These are phyloP conservation scores for Wickerhamomyces sp. DNA, from an alignment of 1,139 yeast species.

Conservation along the genomic window DNA sequence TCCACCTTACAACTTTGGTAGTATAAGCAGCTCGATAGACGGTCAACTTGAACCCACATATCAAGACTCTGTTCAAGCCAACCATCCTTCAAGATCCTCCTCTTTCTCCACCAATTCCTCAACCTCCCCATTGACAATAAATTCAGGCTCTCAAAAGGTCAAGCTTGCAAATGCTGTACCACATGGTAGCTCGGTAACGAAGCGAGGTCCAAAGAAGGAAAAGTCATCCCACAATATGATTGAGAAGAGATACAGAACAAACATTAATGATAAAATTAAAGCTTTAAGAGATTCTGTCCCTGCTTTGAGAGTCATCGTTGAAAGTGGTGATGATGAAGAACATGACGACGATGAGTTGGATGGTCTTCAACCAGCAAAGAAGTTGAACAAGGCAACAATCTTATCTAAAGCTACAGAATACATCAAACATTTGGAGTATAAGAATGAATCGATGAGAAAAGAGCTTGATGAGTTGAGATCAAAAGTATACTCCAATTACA, in stretches of 20 bases:
- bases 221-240: constrained; percentile 68
- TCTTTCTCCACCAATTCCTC: constrained; percentile 11
- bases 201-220: constrained; percentile 36
- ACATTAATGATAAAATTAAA: constrained; percentile 62
- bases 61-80: constrained; percentile 7
- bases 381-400: constrained; percentile 84
- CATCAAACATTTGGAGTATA: constrained; percentile 57
- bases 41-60: constrained; percentile 2
- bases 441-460: constrained; percentile 50
- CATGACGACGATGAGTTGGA: constrained; percentile 45
- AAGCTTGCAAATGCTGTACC: constrained; percentile 21
- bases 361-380: constrained; percentile 83
- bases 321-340: constrained; percentile 32
- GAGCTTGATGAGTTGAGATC: constrained; percentile 49
- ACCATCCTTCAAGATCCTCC: constrained; percentile 8
- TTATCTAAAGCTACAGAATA: constrained; percentile 57
- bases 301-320: constrained; percentile 37
- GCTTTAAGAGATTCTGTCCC: constrained; percentile 72
- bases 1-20: constrained; percentile 7
- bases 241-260: constrained; percentile 71
- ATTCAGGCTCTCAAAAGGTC: constrained; percentile 7
- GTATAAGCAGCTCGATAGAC: constrained; percentile 4
- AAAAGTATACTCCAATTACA: constrained; percentile 16
- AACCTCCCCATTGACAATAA: constrained; percentile 5
- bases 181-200: constrained; percentile 16